phyloP scores from a whole-genome alignment of 257 asterid genomes.

The Solanum ossicruentum region DNA sequence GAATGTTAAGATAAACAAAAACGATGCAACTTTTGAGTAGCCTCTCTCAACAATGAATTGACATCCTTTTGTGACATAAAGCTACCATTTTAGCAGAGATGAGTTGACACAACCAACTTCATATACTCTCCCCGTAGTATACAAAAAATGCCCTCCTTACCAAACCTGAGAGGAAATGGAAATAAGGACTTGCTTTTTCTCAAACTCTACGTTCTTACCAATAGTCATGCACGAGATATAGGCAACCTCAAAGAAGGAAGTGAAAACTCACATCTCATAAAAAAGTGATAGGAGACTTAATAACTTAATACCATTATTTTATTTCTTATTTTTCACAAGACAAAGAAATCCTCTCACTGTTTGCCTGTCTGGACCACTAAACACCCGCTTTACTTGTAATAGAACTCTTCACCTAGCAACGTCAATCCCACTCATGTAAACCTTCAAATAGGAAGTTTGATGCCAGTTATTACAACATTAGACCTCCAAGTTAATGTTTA shows the following conservation, averaged over 20 bases:
- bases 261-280: neutral
- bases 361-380: neutral
- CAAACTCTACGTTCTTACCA: neutral
- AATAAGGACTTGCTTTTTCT: neutral
- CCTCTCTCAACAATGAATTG: neutral
- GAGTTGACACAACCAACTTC: neutral
- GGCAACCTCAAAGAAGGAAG: neutral
- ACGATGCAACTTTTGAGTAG: neutral
- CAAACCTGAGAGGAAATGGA: neutral
- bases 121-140: neutral
- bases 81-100: neutral
- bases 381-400: neutral
- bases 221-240: neutral
- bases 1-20: neutral
- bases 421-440: neutral
- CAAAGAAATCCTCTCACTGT: neutral
- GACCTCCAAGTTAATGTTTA: too few species aligned
- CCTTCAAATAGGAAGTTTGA: neutral
- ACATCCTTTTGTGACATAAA: neutral
- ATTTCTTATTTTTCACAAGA: neutral
- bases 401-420: neutral
- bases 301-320: neutral
- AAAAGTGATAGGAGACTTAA: neutral
- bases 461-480: neutral
- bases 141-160: neutral